Conservation (phyloP, 139 green algal species). For the Tetradesmus obliquus region DNA sequence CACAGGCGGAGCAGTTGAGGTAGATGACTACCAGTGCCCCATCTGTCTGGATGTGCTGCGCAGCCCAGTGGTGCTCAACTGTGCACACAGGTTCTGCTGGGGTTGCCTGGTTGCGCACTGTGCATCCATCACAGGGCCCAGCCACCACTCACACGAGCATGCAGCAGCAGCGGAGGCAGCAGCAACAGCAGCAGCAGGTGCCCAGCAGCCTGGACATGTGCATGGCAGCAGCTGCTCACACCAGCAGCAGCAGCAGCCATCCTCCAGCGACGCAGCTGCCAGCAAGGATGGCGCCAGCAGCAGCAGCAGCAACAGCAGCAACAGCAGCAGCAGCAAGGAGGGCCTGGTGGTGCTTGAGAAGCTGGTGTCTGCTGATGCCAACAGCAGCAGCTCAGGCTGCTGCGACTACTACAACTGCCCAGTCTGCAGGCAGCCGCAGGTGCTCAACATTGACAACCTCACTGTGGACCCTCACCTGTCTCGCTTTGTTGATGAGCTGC, state of each 20-base stretch:
- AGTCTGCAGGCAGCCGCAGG: conserved; percentile 80
- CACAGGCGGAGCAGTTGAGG: background rate
- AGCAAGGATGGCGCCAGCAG: conserved; percentile 1
- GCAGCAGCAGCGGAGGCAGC: conserved; percentile 1
- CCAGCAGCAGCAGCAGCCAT: background rate
- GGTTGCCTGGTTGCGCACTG: conserved; percentile 79
- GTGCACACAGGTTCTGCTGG: conserved; percentile 89
- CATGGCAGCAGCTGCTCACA: background rate
- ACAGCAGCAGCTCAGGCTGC: background rate
- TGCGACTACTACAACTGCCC: conserved; percentile 77
- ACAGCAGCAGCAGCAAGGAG: conserved; percentile 30
- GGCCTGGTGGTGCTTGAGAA: conserved; percentile 49
- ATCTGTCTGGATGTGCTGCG: conserved; percentile 86
- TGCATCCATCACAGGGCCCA: conserved; percentile 44
- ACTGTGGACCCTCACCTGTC: conserved; percentile 77
- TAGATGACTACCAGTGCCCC: conserved; percentile 78
- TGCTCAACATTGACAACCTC: conserved; percentile 83
- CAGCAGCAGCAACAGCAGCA: conserved; percentile 24
- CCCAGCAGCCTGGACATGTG: background rate
- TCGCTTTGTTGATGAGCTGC: conserved; percentile 74
- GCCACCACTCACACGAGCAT: background rate
- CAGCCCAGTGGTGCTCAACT: conserved; percentile 87
- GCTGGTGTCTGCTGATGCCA: conserved; percentile 37
- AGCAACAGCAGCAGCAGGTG: conserved; percentile 4
- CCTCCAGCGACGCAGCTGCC: background rate